These are phyloP conservation scores for Kodamaea arcana DNA, from an alignment of 1,139 yeast genomes.

Conservation along the genomic window DNA sequence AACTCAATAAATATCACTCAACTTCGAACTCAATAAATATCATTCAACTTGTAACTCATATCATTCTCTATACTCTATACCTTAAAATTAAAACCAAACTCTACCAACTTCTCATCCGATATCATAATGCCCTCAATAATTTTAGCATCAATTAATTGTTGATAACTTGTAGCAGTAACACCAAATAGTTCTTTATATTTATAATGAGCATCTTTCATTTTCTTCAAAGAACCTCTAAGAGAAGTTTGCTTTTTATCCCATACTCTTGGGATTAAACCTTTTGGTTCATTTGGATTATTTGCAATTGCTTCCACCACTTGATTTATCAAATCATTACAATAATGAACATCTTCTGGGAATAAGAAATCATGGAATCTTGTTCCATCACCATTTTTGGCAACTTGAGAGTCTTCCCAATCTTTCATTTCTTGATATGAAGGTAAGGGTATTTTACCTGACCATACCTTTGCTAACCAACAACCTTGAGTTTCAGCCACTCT, in stretches of 20 bases:
- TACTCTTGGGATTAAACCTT: conserved; percentile 32
- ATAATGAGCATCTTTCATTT: conserved; percentile 35
- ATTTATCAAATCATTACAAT: conserved; percentile 33
- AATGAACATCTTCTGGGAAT: conserved; percentile 48
- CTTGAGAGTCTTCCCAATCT: conserved; percentile 33
- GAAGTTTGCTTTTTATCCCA: conserved; percentile 36
- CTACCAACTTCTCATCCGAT: conserved; percentile 15
- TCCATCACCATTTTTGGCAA: conserved; percentile 33
- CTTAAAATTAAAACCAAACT: conserved; percentile 14
- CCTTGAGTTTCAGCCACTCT: conserved; percentile 59
- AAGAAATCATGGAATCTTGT: conserved; percentile 40
- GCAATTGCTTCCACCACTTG: conserved; percentile 30
- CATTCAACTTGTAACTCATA: background rate
- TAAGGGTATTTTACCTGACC: conserved; percentile 42
- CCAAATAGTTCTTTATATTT: conserved; percentile 27
- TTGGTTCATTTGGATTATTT: conserved; percentile 12
- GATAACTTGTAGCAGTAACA: conserved; percentile 23
- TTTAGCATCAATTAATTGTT: conserved; percentile 27
- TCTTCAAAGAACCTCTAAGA: conserved; percentile 29
- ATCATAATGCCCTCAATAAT: conserved; percentile 17
- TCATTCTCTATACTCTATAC: background rate
- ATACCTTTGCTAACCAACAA: conserved; percentile 51
- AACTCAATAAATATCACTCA: background rate
- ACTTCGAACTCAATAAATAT: background rate
- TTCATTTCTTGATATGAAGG: conserved; percentile 42